phyloP scores from a whole-genome alignment of 2,329 filamentous ascomycete species.

The Aspergillus intermedius region DNA sequence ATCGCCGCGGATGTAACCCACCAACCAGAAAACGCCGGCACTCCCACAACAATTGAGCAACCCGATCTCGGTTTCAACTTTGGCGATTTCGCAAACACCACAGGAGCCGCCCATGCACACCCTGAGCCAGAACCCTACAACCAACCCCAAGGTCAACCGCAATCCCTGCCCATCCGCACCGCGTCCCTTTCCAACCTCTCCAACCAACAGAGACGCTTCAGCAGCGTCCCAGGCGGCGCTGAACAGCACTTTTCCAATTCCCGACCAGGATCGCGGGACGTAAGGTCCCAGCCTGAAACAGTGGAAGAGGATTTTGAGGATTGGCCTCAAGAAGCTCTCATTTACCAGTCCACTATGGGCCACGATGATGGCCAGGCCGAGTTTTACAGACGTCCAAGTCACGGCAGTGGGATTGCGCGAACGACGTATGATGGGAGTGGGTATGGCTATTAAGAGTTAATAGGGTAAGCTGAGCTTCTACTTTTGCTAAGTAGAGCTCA shows the following conservation, averaged over 20 bases:
- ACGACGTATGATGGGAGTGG: slow-evolving; percentile 24
- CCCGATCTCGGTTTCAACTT: slow-evolving; percentile 30
- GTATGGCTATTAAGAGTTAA: slow-evolving; percentile 7
- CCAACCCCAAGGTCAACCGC: slow-evolving; percentile 6
- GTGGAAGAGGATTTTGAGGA: slow-evolving; percentile 25
- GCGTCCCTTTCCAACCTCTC: slow-evolving; percentile 19
- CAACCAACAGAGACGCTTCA: slow-evolving; percentile 19
- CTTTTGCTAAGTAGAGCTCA: too few species aligned
- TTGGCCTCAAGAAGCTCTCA: slow-evolving; percentile 37
- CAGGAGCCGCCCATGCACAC: slow-evolving; percentile 3
- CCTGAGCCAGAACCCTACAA: slow-evolving; percentile 11
- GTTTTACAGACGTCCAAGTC: slow-evolving; percentile 13
- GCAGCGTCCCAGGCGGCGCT: slow-evolving; percentile 9
- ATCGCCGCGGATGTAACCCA: slow-evolving; percentile 6
- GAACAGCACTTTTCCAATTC: slow-evolving; percentile 6
- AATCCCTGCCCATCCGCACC: slow-evolving; percentile 5
- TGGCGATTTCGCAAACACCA: slow-evolving; percentile 16
- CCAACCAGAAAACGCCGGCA: slow-evolving; percentile 1
- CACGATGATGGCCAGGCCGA: slow-evolving; percentile 15
- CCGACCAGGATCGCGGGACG: slow-evolving; percentile 10
- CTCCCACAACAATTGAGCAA: slow-evolving; percentile 8
- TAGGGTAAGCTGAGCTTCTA: too few species aligned
- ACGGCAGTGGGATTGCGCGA: slow-evolving; percentile 17
- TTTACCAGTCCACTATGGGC: slow-evolving; percentile 29
- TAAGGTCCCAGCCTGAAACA: slow-evolving; percentile 11